phyloP scores from a whole-genome alignment of 345 rosid genomes.

The Cochlearia excelsa region DNA sequence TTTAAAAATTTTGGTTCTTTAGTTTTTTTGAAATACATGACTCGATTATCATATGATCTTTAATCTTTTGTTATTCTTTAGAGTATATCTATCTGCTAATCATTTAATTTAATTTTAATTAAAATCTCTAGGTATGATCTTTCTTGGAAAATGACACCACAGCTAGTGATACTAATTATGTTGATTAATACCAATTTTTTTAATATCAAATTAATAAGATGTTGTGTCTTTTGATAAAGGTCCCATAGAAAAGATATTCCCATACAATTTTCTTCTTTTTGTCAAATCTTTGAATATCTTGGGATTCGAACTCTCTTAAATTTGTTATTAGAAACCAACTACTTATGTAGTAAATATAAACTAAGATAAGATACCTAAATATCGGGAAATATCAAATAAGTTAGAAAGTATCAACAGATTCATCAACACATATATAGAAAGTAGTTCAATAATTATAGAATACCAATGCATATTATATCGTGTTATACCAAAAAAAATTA shows the following conservation, averaged over 20 bases:
- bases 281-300: conserved; percentile 22
- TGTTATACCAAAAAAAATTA: background rate
- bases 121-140: conserved; percentile 34
- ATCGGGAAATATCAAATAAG: no score
- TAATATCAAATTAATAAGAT: conserved; percentile 19
- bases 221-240: conserved; percentile 38
- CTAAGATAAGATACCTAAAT: no score
- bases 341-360: no score
- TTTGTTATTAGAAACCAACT: no score
- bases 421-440: background rate
- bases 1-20: conserved; percentile 28
- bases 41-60: conserved; percentile 24
- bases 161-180: conserved; percentile 21
- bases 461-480: background rate
- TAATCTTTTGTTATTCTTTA: conserved; percentile 17
- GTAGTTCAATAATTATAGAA: background rate
- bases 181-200: conserved; percentile 1
- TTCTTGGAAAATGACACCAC: conserved; percentile 56
- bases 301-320: conserved; percentile 20
- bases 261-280: conserved; percentile 11
- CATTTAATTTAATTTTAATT: conserved; percentile 20
- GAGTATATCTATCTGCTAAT: conserved; percentile 23
- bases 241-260: conserved; percentile 11
- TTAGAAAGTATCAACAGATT: background rate
- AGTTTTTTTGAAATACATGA: conserved; percentile 3